Evolutionary conservation across 2,329 filamentous ascomycete species (phyloP).

Genomic region (Epichloe amarillans): DNA sequence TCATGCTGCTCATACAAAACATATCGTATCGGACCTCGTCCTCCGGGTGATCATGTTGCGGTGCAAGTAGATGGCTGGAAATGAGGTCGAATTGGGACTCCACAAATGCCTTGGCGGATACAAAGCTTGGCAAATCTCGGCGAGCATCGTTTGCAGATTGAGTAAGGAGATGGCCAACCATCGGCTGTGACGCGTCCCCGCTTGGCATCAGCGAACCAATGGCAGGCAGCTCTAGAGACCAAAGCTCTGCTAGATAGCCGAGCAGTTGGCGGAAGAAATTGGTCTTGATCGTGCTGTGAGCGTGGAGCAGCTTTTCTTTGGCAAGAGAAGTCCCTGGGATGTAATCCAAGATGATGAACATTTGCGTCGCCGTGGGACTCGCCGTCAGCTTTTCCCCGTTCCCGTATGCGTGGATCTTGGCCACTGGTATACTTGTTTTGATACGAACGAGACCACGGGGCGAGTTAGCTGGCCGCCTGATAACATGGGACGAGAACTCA

Average conservation of each 20-base stretch:
- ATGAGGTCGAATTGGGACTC: constrained; percentile 2
- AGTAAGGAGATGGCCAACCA: not conserved
- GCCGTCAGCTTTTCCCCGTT: constrained; percentile 4
- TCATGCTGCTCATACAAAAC: constrained; percentile 1
- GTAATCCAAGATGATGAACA: constrained; percentile 1
- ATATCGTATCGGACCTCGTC: constrained; percentile 3
- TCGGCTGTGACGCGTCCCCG: not conserved
- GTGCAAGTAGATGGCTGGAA: constrained; percentile 2
- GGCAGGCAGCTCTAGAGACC: not conserved
- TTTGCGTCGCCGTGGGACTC: not conserved
- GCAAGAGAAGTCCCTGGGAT: not conserved
- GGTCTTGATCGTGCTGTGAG: too few species aligned
- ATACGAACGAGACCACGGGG: constrained; percentile 5
- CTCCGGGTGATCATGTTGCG: constrained; percentile 6
- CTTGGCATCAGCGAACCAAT: not conserved
- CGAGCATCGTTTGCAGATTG: constrained; percentile 3
- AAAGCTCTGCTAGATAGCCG: not conserved
- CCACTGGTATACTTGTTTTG: constrained; percentile 12
- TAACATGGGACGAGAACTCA: too few species aligned
- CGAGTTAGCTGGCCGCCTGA: too few species aligned
- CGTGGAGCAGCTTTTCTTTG: too few species aligned
- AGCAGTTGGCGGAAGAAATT: too few species aligned
- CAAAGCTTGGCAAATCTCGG: constrained; percentile 1
- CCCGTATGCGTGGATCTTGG: constrained; percentile 10
- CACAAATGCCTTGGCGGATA: constrained; percentile 1